phyloP scores from a whole-genome alignment of 257 asterid genomes.

The Mitragyna speciosa region DNA sequence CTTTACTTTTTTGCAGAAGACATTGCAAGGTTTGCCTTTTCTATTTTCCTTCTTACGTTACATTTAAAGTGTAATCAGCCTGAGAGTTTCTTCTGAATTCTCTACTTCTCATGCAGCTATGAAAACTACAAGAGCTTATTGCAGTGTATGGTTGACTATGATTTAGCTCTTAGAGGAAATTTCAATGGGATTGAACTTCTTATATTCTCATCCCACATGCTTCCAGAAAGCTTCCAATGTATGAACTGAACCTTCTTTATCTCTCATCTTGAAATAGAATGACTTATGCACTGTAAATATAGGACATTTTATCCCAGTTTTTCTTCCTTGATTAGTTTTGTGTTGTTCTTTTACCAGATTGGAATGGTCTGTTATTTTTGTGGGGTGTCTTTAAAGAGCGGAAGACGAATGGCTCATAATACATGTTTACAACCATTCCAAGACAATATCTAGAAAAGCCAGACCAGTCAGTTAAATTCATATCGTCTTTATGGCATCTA shows the following conservation, averaged over 20 bases:
- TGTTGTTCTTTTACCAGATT: slow-evolving; percentile 3
- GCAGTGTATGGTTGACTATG: slow-evolving; percentile 22
- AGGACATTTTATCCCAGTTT: background rate
- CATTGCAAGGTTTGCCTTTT: slow-evolving; percentile 13
- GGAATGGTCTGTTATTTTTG: slow-evolving; percentile 26
- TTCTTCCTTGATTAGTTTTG: background rate
- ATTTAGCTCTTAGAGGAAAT: slow-evolving; percentile 22
- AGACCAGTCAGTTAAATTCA: background rate
- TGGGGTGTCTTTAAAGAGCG: slow-evolving; percentile 23
- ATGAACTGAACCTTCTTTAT: slow-evolving; percentile 6
- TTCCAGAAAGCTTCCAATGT: slow-evolving; percentile 23
- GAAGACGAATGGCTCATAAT: background rate
- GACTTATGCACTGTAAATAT: too few species aligned
- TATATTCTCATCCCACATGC: slow-evolving; percentile 25
- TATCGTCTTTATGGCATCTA: background rate
- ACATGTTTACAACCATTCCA: background rate
- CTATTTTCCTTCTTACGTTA: background rate
- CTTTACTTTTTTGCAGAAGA: slow-evolving; percentile 29
- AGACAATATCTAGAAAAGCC: background rate
- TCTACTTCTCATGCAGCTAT: slow-evolving; percentile 19
- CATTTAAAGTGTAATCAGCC: background rate
- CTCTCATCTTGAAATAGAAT: background rate
- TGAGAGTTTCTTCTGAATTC: background rate
- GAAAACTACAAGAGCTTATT: slow-evolving; percentile 16
- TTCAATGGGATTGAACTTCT: slow-evolving; percentile 22